Percentiles rank a stretch among this genome's conserved stretches.
Conservation (phyloP, 192 early-diverging fungal genomes). For the Lunasporangiospora selenospora region DNA sequence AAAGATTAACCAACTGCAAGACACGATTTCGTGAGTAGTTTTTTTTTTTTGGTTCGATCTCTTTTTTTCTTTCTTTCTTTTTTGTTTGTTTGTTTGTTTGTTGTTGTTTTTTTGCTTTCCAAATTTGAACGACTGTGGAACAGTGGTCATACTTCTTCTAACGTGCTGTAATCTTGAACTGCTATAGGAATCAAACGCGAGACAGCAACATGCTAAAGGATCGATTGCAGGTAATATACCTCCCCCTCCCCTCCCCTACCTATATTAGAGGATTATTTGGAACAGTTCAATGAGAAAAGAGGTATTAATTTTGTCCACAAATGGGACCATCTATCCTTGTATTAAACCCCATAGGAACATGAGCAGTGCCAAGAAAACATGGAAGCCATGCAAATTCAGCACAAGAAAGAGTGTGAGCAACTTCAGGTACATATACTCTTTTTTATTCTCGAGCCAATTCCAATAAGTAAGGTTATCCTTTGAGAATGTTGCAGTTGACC, state of each 20-base stretch:
- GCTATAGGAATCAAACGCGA: conserved; percentile 24
- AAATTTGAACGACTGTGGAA: too few relatives aligned
- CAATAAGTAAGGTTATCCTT: background rate
- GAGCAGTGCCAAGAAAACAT: conserved; percentile 31
- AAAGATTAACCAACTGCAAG: conserved; percentile 44
- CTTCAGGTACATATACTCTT: conserved; percentile 16
- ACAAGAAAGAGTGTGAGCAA: conserved; percentile 17
- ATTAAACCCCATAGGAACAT: too few relatives aligned
- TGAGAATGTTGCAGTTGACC: background rate
- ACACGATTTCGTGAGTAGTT: conserved; percentile 29
- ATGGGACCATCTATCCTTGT: too few relatives aligned
- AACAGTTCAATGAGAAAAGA: too few relatives aligned
- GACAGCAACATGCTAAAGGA: conserved; percentile 30
- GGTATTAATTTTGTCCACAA: too few relatives aligned
- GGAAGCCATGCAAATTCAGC: conserved; percentile 16
- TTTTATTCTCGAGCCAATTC: too few relatives aligned
- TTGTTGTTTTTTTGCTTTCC: too few relatives aligned
- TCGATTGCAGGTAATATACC: conserved; percentile 2
- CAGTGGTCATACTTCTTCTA: too few relatives aligned
- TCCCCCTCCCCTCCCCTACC: too few relatives aligned
- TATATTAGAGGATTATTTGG: background rate
- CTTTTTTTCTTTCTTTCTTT: too few relatives aligned
- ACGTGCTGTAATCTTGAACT: too few relatives aligned
- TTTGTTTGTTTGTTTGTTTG: too few relatives aligned
- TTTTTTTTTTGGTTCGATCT: background rate